phyloP scores from a whole-genome alignment of 257 asterid genomes.

The Pogostemon cablin region DNA sequence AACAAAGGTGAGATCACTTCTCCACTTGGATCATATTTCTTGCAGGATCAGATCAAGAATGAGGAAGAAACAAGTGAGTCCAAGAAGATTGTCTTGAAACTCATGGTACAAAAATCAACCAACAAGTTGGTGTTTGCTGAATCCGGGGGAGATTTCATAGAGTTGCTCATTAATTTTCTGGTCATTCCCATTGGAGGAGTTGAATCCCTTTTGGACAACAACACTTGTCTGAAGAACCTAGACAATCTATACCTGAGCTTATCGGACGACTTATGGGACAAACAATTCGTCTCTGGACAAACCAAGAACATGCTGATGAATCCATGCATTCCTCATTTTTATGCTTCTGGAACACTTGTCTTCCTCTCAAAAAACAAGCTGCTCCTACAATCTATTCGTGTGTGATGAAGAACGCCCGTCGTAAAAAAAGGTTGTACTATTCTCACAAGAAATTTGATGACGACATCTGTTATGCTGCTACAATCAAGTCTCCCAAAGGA shows the following conservation, averaged over 20 bases:
- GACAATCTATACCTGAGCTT: slow-evolving; percentile 25
- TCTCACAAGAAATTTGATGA: not conserved
- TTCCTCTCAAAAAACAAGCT: slow-evolving; percentile 13
- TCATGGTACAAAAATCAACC: slow-evolving; percentile 16
- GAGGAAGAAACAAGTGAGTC: not conserved
- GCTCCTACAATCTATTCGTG: not conserved
- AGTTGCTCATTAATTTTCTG: slow-evolving; percentile 30
- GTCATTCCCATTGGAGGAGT: slow-evolving; percentile 28
- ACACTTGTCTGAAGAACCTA: not conserved
- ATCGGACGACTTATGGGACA: not conserved
- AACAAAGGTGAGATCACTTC: not conserved
- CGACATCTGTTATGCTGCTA: not conserved
- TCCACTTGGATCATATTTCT: too few species aligned
- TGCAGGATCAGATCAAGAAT: not conserved
- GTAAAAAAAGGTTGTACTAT: too few species aligned
- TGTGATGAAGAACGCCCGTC: too few species aligned
- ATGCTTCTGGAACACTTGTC: slow-evolving; percentile 1
- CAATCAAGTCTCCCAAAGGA: not conserved
- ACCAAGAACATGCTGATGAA: not conserved
- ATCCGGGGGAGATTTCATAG: slow-evolving; percentile 26
- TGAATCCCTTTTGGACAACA: slow-evolving; percentile 6
- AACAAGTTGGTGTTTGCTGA: slow-evolving; percentile 17
- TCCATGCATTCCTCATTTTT: not conserved
- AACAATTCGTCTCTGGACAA: not conserved
- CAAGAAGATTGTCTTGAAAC: not conserved